Evolutionary conservation across 2,329 filamentous ascomycete species (phyloP).

Genomic region (Aspergillus fijiensis): DNA sequence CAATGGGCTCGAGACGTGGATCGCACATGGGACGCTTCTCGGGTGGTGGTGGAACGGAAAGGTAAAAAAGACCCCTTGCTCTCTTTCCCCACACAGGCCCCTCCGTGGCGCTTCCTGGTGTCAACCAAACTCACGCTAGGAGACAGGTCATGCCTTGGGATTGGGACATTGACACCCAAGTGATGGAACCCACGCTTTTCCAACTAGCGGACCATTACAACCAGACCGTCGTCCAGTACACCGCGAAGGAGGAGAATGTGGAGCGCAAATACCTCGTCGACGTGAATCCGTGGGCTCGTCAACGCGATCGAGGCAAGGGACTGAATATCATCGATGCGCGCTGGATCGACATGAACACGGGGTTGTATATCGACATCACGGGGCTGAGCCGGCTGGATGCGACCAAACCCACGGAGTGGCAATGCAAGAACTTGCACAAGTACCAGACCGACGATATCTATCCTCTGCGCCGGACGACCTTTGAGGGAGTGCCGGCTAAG

Average conservation of each 20-base stretch:
- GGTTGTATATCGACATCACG: conserved; percentile 82
- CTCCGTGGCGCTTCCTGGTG: conserved; percentile 1
- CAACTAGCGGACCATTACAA: conserved; percentile 68
- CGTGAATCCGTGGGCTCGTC: conserved; percentile 68
- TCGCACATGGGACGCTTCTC: conserved; percentile 78
- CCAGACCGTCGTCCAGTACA: conserved; percentile 58
- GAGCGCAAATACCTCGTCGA: conserved; percentile 67
- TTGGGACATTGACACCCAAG: conserved; percentile 79
- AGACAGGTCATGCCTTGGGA: conserved; percentile 74
- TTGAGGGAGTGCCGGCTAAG: conserved; percentile 69
- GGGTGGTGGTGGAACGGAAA: conserved; percentile 86
- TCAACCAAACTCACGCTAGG: neutral
- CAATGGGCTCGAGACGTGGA: conserved; percentile 74
- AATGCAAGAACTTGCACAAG: conserved; percentile 76
- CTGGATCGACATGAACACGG: conserved; percentile 75
- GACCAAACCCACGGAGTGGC: conserved; percentile 64
- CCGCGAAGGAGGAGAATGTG: conserved; percentile 41
- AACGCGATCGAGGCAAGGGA: conserved; percentile 64
- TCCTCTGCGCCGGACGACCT: conserved; percentile 70
- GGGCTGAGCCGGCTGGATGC: conserved; percentile 68
- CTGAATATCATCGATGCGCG: conserved; percentile 79
- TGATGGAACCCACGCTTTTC: conserved; percentile 64
- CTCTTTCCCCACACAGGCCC: neutral
- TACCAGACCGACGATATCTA: conserved; percentile 72
- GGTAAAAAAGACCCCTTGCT: conserved; percentile 36